A percentile compares a stretch with the other conserved stretches of the same genome.
Evolutionary conservation across 2,329 filamentous ascomycete species (phyloP).

Genomic region (Sclerotinia nivalis): DNA sequence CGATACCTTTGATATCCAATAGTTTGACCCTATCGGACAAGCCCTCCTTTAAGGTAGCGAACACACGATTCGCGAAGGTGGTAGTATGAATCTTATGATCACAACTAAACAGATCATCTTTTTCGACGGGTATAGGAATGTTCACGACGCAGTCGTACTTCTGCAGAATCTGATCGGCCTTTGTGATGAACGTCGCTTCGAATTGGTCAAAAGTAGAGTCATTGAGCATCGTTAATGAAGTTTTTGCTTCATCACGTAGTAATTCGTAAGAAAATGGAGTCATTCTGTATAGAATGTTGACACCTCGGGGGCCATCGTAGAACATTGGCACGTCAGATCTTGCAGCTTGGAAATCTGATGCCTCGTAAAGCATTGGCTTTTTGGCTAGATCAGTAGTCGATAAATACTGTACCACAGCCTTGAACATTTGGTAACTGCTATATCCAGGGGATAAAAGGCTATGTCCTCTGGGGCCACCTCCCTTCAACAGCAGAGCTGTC

Average conservation of each 20-base stretch:
- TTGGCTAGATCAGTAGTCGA: slow-evolving; percentile 70
- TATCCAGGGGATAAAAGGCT: slow-evolving; percentile 75
- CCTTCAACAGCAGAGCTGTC: slow-evolving; percentile 76
- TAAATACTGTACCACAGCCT: slow-evolving; percentile 86
- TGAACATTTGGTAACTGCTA: slow-evolving; percentile 92
- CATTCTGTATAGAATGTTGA: slow-evolving; percentile 93
- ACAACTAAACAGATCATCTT: slow-evolving; percentile 26
- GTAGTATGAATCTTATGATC: slow-evolving; percentile 36
- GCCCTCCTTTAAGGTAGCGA: slow-evolving; percentile 67
- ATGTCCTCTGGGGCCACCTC: slow-evolving; percentile 70
- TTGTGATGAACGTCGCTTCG: slow-evolving; percentile 76
- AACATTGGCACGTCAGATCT: slow-evolving; percentile 63
- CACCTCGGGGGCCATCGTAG: slow-evolving; percentile 70
- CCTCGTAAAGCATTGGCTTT: slow-evolving; percentile 58
- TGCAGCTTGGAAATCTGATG: slow-evolving; percentile 46
- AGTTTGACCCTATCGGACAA: slow-evolving; percentile 73
- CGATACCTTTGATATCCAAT: slow-evolving; percentile 57
- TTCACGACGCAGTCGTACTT: slow-evolving; percentile 54
- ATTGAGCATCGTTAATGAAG: slow-evolving; percentile 73
- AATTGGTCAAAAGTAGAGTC: slow-evolving; percentile 78
- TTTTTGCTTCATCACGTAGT: slow-evolving; percentile 72
- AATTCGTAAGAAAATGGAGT: slow-evolving; percentile 76
- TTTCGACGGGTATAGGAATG: slow-evolving; percentile 27
- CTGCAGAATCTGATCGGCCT: slow-evolving; percentile 55
- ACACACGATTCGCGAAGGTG: slow-evolving; percentile 56